Percentiles rank a stretch among this genome's conserved stretches.
These are phyloP conservation scores for Larix kaempferi DNA, from an alignment of 75 land plant species.

Conservation along the genomic window DNA sequence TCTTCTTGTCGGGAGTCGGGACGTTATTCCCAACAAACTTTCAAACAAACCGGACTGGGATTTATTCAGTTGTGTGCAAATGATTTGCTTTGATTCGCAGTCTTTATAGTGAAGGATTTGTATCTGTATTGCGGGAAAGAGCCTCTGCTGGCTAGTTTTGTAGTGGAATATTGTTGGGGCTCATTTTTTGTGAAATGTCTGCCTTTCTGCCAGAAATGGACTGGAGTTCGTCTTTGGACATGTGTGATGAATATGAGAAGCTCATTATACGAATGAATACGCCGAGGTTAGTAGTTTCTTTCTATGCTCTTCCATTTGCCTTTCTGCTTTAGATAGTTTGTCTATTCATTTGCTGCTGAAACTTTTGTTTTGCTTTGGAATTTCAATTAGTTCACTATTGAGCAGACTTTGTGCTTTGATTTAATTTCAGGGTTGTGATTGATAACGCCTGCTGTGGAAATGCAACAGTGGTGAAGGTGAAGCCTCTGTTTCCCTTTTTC, in stretches of 20 bases:
- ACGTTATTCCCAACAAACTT: too few relatives aligned
- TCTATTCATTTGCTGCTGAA: too few relatives aligned
- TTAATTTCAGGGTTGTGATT: constrained; percentile 49
- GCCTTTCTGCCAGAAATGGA: constrained; percentile 10
- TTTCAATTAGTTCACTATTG: not conserved
- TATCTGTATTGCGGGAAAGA: too few relatives aligned
- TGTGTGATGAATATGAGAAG: constrained; percentile 39
- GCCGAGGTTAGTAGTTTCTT: constrained; percentile 28
- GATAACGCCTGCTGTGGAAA: constrained; percentile 54
- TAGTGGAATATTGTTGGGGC: too few relatives aligned
- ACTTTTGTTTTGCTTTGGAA: not conserved
- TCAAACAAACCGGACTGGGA: too few relatives aligned
- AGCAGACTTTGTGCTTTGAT: not conserved
- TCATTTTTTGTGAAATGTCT: not conserved
- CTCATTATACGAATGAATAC: constrained; percentile 50
- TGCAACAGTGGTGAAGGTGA: constrained; percentile 61
- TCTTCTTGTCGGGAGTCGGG: too few relatives aligned
- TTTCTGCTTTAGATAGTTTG: too few relatives aligned
- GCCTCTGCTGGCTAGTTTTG: too few relatives aligned
- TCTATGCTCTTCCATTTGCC: not conserved
- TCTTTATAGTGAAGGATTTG: too few relatives aligned
- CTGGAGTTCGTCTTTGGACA: constrained; percentile 19
- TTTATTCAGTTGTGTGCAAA: too few relatives aligned
- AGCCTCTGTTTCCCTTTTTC: too few relatives aligned
- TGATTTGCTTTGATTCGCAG: too few relatives aligned